Evolutionary conservation across 2,329 filamentous ascomycete species (phyloP).

Genomic region (Fusarium sp.): DNA sequence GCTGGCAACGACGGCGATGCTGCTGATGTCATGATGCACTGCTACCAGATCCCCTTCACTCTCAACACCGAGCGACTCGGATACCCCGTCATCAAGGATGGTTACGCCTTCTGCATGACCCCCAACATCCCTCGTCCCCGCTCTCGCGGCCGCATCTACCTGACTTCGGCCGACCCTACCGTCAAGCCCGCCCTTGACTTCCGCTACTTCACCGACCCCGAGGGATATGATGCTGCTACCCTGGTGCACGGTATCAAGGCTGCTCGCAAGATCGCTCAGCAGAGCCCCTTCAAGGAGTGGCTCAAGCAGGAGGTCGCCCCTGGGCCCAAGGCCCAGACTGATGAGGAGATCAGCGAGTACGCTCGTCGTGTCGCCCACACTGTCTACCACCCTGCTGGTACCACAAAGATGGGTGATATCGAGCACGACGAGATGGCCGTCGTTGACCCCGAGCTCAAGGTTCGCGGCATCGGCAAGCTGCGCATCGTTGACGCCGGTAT

Average conservation of each 20-base stretch:
- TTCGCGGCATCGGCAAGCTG: constrained; percentile 78
- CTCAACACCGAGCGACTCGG: constrained; percentile 87
- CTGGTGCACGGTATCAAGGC: constrained; percentile 82
- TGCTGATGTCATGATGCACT: constrained; percentile 95
- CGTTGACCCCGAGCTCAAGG: constrained; percentile 79
- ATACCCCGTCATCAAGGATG: constrained; percentile 72
- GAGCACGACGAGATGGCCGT: constrained; percentile 77
- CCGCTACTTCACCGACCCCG: constrained; percentile 88
- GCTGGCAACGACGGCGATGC: constrained; percentile 76
- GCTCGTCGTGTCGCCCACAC: constrained; percentile 85
- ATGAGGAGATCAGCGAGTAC: constrained; percentile 86
- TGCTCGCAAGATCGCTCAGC: constrained; percentile 80
- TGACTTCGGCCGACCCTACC: constrained; percentile 78
- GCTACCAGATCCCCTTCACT: constrained; percentile 94
- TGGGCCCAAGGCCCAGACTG: constrained; percentile 77
- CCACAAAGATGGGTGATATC: constrained; percentile 89
- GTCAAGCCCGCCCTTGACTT: constrained; percentile 89
- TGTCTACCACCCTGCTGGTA: constrained; percentile 90
- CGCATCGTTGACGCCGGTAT: constrained; percentile 89
- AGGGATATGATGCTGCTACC: constrained; percentile 86
- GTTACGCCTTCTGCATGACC: constrained; percentile 92
- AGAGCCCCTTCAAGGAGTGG: constrained; percentile 84
- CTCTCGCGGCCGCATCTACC: constrained; percentile 81
- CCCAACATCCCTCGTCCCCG: constrained; percentile 89
- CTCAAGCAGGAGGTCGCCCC: constrained; percentile 86